A percentile compares a stretch with the other conserved stretches of the same genome.
Evolutionary conservation across 1,284 basidiomycete genomes (phyloP).

Genomic region (Cystobasidium slooffiae): DNA sequence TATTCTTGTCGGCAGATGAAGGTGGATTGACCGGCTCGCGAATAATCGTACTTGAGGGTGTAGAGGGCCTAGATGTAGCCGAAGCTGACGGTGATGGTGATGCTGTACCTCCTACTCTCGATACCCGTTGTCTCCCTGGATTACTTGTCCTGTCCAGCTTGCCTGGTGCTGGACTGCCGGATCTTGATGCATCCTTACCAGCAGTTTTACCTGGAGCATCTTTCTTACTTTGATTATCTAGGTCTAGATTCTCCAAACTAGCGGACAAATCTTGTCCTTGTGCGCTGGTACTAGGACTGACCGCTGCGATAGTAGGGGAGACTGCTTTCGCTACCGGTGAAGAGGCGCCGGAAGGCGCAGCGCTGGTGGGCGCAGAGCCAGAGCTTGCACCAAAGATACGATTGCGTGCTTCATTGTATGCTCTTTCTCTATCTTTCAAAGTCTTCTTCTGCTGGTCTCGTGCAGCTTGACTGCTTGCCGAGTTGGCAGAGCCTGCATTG

Average conservation of each 20-base stretch:
- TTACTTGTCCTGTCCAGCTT: neutral
- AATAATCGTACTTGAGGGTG: conserved; percentile 17
- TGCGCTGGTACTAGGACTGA: neutral
- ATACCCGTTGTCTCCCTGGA: conserved; percentile 7
- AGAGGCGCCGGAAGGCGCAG: conserved; percentile 3
- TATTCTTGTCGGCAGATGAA: conserved; percentile 16
- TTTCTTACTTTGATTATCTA: neutral
- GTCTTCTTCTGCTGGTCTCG: conserved; percentile 28
- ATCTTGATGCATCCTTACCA: neutral
- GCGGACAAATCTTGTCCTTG: neutral
- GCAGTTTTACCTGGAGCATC: neutral
- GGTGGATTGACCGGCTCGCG: conserved; percentile 42
- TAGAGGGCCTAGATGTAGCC: neutral
- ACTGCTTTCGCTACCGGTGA: conserved; percentile 8
- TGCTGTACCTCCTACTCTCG: neutral
- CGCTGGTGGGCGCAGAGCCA: neutral
- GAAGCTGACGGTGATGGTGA: neutral
- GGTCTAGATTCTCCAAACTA: neutral
- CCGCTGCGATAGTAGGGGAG: conserved; percentile 5
- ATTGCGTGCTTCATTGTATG: conserved; percentile 37
- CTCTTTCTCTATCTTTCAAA: conserved; percentile 34
- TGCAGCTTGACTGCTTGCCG: conserved; percentile 18
- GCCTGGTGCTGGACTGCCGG: conserved; percentile 1
- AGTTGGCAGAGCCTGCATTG: neutral
- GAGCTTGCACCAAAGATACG: conserved; percentile 30